Base-by-base conservation (phyloP, 2,329 filamentous ascomycete genomes). In the Fonsecaea nubica region DNA sequence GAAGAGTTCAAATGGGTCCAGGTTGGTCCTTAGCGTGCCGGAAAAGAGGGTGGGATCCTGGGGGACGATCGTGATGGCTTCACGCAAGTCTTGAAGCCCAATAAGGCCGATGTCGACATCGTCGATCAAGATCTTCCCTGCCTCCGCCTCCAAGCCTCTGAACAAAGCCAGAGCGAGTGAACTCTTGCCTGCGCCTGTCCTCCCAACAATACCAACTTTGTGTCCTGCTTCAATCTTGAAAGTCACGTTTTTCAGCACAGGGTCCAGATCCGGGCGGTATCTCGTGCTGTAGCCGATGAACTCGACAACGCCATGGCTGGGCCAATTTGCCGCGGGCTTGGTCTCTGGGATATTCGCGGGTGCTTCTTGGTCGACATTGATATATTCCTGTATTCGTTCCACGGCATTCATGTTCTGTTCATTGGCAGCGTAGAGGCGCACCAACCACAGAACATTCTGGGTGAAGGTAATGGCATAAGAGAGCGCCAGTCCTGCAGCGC, bases 351-450 rank as follows among this genome's bases (percentile, higher is more conserved):
- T 86, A 48, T 96, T 83, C 0, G 91, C 84, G 0, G 86, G 83
- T 0, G 95, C 93, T 80, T 99, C 95, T 77, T 97, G 94, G 73
- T 98, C 94, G 0, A 99, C 91, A 53, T 98, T 92, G 40, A 98
- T 86, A 76, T 98, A 99, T 77, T 99, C 95, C 81, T 97, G 96
- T 76, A 99, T 90, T 75, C 95, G 92, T 80, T 99, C 95, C 57
- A 98, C 93, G 2, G 94, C 94, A 80, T 99, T 99, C 95, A 99
- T 98, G 80, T 97, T 98, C 79, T 99, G 95, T 80, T 99, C 95
- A 75, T 98, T 97, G 76, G 92, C 88, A 0, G 93, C 90, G 77
- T 99, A 99, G 13, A 97, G 85, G 55, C 95, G 90, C 35, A 99
- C 93, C 63, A 98, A 89, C 95, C 95, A 99, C 18, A 99, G 82